Base-by-base conservation (phyloP, 495 filamentous ascomycete species). In the Cercophora scortea region DNA sequence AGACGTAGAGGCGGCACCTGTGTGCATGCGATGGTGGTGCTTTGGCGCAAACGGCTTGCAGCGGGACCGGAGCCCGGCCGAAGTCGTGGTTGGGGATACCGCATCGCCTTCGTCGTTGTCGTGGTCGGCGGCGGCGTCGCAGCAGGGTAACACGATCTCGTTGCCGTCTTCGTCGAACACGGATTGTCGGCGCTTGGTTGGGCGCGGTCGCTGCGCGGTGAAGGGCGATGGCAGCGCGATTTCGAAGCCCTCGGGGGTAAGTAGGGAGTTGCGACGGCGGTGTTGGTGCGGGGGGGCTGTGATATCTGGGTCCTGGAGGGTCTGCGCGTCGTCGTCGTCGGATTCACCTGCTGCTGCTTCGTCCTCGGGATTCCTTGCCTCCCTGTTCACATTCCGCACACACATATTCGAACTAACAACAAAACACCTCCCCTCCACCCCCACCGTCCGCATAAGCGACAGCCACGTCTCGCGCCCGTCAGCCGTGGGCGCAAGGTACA, bases 401-500 rank as follows among this genome's bases (percentile, higher is more conserved):
- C 86, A 92, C 70, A 95, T 90, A 64, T 96, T 96, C 10, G 86
- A 81, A 53, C 82, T 87, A 1, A 97, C 69, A n/a, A 97, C 90
- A 54, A 91, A 89, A 47, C 87, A 86, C 25, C 92, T 75, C 8
- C 89, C 86, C 63, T 97, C 92, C 42, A 79, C 74, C 1, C 82
- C 92, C 13, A 89, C 75, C 0, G 93, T 95, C 15, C 84, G 79
- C 82, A 96, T 84, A 0, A 94, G 77, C 1, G 85, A 71, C 12
- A 88, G 67, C 92, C 92, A 97, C 1, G 88, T 84, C 60, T 92
- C 86, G 39, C 91, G 79, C 17, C 74, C 80, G 67, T 97, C 92
- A 8, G 92, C 92, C 2, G 91, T 96, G 0, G 92, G 92, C 0
- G 92, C 90, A 13, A 96, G 82, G 60, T 94, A 97, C 17, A 97